Conservation (phyloP, 768 basidiomycete genomes). For the Suillus plorans region DNA sequence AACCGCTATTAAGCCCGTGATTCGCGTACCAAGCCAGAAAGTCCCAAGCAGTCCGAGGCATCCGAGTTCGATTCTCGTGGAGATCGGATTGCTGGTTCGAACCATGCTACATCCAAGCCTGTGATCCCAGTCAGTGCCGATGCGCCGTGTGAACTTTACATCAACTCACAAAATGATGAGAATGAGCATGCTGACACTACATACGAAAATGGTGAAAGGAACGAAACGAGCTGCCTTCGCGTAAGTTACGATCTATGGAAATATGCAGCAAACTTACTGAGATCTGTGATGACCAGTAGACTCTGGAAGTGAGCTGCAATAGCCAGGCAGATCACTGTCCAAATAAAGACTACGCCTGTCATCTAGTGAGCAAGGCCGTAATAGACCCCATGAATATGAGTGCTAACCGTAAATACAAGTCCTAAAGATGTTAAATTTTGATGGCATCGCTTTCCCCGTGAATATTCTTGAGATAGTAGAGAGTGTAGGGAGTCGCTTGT, state of each 20-base stretch:
- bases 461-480: conserved; percentile 30
- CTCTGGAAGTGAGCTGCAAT: conserved; percentile 78
- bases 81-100: conserved; percentile 71
- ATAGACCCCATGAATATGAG: neutral
- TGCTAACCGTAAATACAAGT: conserved; percentile 63
- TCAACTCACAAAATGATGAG: conserved; percentile 61
- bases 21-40: conserved; percentile 72
- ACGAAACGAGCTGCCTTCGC: conserved; percentile 71
- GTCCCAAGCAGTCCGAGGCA: conserved; percentile 69
- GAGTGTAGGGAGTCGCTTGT: conserved; percentile 32
- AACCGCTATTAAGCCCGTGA: neutral
- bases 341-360: conserved; percentile 64
- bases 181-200: conserved; percentile 66
- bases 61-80: conserved; percentile 73
- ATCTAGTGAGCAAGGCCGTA: conserved; percentile 9
- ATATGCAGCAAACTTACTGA: conserved; percentile 52
- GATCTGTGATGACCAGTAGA: conserved; percentile 71
- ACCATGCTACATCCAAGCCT: conserved; percentile 68
- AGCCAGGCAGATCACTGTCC: conserved; percentile 76
- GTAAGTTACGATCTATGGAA: neutral
- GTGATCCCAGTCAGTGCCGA: conserved; percentile 8
- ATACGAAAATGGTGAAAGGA: conserved; percentile 83
- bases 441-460: conserved; percentile 54
- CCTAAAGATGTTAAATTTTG: conserved; percentile 70
- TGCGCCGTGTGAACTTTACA: conserved; percentile 1